These are phyloP conservation scores for Mangifera indica DNA, from an alignment of 345 rosid genomes.

Conservation along the genomic window DNA sequence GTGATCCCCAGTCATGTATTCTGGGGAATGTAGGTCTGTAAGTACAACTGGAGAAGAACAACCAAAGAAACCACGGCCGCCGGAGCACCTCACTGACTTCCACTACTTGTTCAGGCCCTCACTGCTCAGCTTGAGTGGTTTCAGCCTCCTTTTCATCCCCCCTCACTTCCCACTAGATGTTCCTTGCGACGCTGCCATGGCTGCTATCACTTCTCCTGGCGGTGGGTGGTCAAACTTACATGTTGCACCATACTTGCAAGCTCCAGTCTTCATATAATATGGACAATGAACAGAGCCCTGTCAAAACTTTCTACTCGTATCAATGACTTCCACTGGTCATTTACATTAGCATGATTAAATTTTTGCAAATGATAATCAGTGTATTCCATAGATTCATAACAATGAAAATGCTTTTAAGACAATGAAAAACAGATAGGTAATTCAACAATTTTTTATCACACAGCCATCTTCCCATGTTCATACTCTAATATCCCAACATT, in stretches of 20 bases:
- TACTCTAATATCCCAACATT: not conserved
- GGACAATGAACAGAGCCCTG: constrained; percentile 83
- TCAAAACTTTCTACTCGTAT: constrained; percentile 21
- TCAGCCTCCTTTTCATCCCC: no score
- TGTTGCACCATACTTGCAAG: constrained; percentile 76
- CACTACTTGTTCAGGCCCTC: not conserved
- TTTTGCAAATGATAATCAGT: not conserved
- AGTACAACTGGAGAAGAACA: not conserved
- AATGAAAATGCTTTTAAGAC: not conserved
- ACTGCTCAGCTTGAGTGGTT: not conserved
- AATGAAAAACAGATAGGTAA: not conserved
- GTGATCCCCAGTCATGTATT: not conserved
- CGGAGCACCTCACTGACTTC: not conserved
- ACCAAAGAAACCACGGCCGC: not conserved
- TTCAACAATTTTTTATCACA: not conserved
- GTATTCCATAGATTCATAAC: not conserved
- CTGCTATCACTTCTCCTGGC: constrained; percentile 86
- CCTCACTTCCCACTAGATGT: no score
- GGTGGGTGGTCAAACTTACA: constrained; percentile 98
- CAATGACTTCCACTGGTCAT: not conserved
- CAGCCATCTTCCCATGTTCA: not conserved
- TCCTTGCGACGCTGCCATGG: constrained; percentile 29
- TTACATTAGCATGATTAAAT: not conserved
- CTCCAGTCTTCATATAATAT: constrained; percentile 90
- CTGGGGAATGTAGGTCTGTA: not conserved